These are phyloP conservation scores for Toxoplasma gondii DNA, from an alignment of 169 alveolate genomes.

Conservation along the genomic window DNA sequence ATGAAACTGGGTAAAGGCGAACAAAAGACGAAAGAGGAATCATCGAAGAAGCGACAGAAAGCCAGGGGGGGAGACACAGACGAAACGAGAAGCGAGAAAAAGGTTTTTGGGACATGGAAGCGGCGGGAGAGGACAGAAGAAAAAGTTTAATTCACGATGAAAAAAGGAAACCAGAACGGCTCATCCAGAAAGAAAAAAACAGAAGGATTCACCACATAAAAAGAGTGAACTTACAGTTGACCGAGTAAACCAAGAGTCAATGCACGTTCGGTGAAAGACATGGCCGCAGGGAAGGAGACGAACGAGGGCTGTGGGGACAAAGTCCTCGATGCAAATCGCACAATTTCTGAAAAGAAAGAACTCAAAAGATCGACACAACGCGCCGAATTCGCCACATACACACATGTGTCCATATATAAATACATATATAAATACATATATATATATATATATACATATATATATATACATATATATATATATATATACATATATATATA, in stretches of 20 bases:
- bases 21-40: too few relatives aligned
- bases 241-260: slow-evolving; percentile 50
- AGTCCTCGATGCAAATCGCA: slow-evolving; percentile 61
- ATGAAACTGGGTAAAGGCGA: too few relatives aligned
- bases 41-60: neutral
- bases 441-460: too few relatives aligned
- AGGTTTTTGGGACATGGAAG: neutral
- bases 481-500: too few relatives aligned
- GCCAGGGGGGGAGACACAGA: neutral
- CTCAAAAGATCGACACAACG: neutral
- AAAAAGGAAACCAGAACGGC: too few relatives aligned
- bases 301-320: slow-evolving; percentile 17
- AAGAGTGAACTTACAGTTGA: slow-evolving; percentile 12
- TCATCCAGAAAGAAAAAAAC: too few relatives aligned
- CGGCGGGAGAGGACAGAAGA: too few relatives aligned
- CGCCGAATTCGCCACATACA: neutral
- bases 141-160: too few relatives aligned
- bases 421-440: neutral
- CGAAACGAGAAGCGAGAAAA: neutral
- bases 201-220: neutral
- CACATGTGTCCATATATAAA: neutral
- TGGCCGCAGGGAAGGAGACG: slow-evolving; percentile 54
- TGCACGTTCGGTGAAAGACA: slow-evolving; percentile 49
- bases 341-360: slow-evolving; percentile 16
- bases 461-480: too few relatives aligned